Evolutionary conservation across 306 rosid genomes (phyloP).

Genomic region (Medicago arabica): DNA sequence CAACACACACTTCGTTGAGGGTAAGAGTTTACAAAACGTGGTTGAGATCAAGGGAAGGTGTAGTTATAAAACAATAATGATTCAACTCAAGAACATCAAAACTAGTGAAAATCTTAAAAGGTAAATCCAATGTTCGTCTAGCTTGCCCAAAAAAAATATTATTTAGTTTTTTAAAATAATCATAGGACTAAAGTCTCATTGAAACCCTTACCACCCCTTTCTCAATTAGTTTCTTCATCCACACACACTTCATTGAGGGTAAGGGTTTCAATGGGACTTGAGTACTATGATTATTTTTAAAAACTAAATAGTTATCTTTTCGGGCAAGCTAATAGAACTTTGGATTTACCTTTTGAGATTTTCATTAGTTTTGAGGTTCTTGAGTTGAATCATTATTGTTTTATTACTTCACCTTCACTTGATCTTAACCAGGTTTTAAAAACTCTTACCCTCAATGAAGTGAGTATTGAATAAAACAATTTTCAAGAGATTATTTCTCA

Average conservation of each 20-base stretch:
- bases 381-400: background rate
- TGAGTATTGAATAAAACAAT: background rate
- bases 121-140: background rate
- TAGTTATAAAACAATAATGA: background rate
- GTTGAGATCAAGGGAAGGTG: no score
- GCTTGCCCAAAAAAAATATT: background rate
- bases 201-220: background rate
- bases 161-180: background rate
- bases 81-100: background rate
- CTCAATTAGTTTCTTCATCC: background rate
- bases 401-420: no score
- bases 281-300: background rate
- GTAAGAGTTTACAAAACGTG: no score
- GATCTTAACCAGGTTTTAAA: background rate
- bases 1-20: no score
- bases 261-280: background rate
- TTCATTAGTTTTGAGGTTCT: background rate
- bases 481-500: background rate
- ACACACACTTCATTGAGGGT: background rate
- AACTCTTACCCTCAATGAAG: background rate
- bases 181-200: background rate
- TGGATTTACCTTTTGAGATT: background rate
- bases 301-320: rapidly evolving
- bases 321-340: no score
- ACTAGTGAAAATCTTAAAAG: background rate